Conservation (phyloP, 768 basidiomycete species). For the Postia placenta region DNA sequence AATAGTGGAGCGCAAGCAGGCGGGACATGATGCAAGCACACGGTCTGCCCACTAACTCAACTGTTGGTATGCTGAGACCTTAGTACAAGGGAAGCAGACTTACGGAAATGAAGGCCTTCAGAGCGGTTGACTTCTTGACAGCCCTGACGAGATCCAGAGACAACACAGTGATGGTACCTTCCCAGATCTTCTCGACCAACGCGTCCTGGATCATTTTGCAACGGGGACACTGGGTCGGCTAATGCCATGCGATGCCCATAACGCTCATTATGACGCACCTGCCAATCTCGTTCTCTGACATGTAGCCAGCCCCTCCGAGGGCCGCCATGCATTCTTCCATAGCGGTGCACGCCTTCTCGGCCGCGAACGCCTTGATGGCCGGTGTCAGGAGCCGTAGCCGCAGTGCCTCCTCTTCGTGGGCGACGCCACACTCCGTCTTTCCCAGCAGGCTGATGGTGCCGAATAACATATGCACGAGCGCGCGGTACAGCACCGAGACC, state of each 20-base stretch:
- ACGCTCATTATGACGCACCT: conserved; percentile 25
- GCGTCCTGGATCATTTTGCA: conserved; percentile 54
- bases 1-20: conserved; percentile 24
- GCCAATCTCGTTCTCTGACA: conserved; percentile 75
- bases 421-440: conserved; percentile 50
- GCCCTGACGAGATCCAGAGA: conserved; percentile 61
- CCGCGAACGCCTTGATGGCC: conserved; percentile 62
- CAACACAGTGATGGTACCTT: conserved; percentile 66
- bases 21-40: conserved; percentile 33
- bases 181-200: conserved; percentile 80
- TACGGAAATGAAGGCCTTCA: conserved; percentile 47
- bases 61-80: neutral
- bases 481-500: conserved; percentile 57
- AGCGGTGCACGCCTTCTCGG: conserved; percentile 54
- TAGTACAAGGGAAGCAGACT: conserved; percentile 14
- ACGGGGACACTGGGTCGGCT: neutral
- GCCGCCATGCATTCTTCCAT: conserved; percentile 74
- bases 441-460: conserved; percentile 56
- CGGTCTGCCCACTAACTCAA: conserved; percentile 45
- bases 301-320: conserved; percentile 75
- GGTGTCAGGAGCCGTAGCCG: conserved; percentile 64
- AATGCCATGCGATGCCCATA: neutral
- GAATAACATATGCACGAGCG: conserved; percentile 57
- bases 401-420: conserved; percentile 40
- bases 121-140: conserved; percentile 35